These are phyloP conservation scores for Calycina herbarum DNA, from an alignment of 2,329 filamentous ascomycete species.

Conservation along the genomic window DNA sequence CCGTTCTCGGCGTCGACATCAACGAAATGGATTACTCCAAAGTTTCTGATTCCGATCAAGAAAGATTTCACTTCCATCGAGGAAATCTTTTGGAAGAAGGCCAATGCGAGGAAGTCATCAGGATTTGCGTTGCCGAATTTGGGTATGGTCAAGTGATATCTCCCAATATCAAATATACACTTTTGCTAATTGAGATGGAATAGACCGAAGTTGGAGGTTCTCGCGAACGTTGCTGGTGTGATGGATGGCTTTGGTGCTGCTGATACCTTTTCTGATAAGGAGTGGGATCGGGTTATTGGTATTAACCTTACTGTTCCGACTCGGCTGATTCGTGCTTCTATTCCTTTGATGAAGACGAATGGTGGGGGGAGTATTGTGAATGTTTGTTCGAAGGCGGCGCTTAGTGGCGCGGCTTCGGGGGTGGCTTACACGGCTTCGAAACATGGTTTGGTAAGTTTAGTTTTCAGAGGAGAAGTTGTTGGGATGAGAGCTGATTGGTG, in stretches of 20 bases:
- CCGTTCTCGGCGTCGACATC: slow-evolving; percentile 38
- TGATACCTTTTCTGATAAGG: slow-evolving; percentile 41
- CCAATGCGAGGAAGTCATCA: slow-evolving; percentile 38
- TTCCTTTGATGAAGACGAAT: slow-evolving; percentile 43
- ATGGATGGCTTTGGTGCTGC: slow-evolving; percentile 45
- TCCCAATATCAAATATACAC: background rate
- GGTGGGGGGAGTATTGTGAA: slow-evolving; percentile 46
- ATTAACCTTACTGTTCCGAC: slow-evolving; percentile 47
- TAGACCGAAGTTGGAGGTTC: slow-evolving; percentile 40
- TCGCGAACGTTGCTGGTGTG: slow-evolving; percentile 48
- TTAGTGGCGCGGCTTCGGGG: slow-evolving; percentile 43
- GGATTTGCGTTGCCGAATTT: slow-evolving; percentile 35
- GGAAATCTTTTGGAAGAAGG: slow-evolving; percentile 36
- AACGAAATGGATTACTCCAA: slow-evolving; percentile 36
- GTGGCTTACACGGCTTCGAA: slow-evolving; percentile 48
- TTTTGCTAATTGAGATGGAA: background rate
- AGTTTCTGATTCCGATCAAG: slow-evolving; percentile 22
- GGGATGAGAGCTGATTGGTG: background rate
- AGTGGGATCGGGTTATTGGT: slow-evolving; percentile 44
- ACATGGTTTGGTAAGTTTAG: slow-evolving; percentile 42
- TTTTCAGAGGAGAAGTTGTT: background rate
- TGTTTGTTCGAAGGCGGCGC: slow-evolving; percentile 40
- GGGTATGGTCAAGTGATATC: slow-evolving; percentile 23
- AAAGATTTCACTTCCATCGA: slow-evolving; percentile 39
- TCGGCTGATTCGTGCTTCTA: slow-evolving; percentile 46